These are phyloP conservation scores for Pseudocercospora crystallina DNA, from an alignment of 2,329 filamentous ascomycete genomes.

Conservation along the genomic window DNA sequence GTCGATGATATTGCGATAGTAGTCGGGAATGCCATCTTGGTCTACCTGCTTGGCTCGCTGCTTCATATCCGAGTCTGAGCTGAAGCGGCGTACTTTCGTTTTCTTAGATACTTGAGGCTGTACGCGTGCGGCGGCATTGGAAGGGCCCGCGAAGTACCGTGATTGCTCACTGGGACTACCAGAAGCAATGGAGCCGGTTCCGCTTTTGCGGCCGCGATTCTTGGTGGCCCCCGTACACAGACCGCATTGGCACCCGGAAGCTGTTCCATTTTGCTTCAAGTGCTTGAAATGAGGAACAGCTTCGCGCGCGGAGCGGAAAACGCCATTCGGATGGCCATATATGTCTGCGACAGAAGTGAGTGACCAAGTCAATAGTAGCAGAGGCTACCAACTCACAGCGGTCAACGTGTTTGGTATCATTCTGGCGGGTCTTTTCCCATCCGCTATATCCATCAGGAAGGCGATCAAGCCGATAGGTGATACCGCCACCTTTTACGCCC, in stretches of 20 bases:
- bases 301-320: constrained; percentile 54
- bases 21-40: constrained; percentile 55
- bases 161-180: constrained; percentile 19
- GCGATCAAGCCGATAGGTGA: constrained; percentile 50
- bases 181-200: constrained; percentile 12
- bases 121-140: not conserved
- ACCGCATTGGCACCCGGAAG: constrained; percentile 51
- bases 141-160: constrained; percentile 4
- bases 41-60: constrained; percentile 37
- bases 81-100: not conserved
- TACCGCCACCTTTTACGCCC: constrained; percentile 8
- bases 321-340: constrained; percentile 56
- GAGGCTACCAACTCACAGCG: constrained; percentile 35
- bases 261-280: constrained; percentile 50
- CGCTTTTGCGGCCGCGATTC: constrained; percentile 8
- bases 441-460: constrained; percentile 57
- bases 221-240: constrained; percentile 41
- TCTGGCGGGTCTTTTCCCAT: constrained; percentile 41
- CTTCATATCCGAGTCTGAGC: constrained; percentile 14
- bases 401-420: constrained; percentile 43
- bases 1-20: constrained; percentile 52
- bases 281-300: constrained; percentile 60
- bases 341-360: constrained; percentile 36
- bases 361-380: not conserved
- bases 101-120: too few relatives aligned